Evolutionary conservation across 2,329 filamentous ascomycete species (phyloP).

Genomic region (Trichophyton rubrum): DNA sequence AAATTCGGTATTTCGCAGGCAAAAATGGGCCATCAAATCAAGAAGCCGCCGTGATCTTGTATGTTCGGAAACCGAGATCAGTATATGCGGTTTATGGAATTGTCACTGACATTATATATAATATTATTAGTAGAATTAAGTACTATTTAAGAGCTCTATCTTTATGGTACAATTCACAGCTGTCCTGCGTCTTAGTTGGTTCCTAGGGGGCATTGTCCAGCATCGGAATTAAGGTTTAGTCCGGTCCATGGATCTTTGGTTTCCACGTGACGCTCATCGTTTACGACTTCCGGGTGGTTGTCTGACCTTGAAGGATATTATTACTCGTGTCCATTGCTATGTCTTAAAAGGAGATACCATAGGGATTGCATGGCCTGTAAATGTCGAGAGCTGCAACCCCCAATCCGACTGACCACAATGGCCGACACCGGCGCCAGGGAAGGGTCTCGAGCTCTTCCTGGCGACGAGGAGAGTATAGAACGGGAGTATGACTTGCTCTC

Average conservation of each 20-base stretch:
- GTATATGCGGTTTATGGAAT: too few relatives aligned
- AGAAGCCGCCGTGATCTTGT: too few relatives aligned
- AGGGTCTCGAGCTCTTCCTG: background rate
- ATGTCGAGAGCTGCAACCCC: background rate
- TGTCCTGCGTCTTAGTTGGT: too few relatives aligned
- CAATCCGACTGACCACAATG: background rate
- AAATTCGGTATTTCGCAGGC: too few relatives aligned
- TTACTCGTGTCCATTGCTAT: background rate
- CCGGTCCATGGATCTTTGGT: background rate
- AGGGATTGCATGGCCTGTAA: background rate
- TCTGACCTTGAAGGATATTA: background rate
- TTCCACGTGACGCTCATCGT: background rate
- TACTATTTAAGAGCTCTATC: too few relatives aligned
- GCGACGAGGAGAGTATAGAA: slow-evolving; percentile 5
- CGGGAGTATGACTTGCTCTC: slow-evolving; percentile 10
- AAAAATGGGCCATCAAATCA: too few relatives aligned
- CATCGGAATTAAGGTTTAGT: background rate
- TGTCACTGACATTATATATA: too few relatives aligned
- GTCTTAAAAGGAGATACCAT: background rate
- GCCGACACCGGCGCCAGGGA: background rate
- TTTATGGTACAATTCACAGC: too few relatives aligned
- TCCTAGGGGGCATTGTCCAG: too few relatives aligned
- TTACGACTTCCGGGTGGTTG: background rate
- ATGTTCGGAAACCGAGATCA: too few relatives aligned
- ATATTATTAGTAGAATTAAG: too few relatives aligned